These are phyloP conservation scores for Rostrohypoxylon terebratum DNA, from an alignment of 495 filamentous ascomycete genomes.

Conservation along the genomic window DNA sequence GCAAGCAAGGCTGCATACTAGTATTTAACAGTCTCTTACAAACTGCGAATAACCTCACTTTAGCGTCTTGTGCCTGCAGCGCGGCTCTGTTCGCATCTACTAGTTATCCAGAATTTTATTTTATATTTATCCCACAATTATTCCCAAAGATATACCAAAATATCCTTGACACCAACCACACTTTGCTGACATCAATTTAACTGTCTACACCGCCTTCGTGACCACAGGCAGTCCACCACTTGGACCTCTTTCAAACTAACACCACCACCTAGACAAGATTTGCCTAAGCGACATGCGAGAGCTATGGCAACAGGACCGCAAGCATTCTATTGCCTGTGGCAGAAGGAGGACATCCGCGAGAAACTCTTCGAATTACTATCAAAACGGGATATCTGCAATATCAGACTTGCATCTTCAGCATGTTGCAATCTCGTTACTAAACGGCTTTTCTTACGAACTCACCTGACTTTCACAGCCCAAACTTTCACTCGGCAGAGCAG, in stretches of 20 bases:
- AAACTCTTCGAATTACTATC: slow-evolving; percentile 63
- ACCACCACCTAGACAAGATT: slow-evolving; percentile 25
- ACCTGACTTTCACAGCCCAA: slow-evolving; percentile 74
- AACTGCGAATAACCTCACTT: slow-evolving; percentile 51
- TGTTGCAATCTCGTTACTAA: slow-evolving; percentile 65
- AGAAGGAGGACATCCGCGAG: slow-evolving; percentile 62
- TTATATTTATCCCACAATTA: slow-evolving; percentile 13
- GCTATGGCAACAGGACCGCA: slow-evolving; percentile 61
- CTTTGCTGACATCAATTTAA: slow-evolving; percentile 29
- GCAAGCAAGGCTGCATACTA: slow-evolving; percentile 36
- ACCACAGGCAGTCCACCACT: slow-evolving; percentile 22
- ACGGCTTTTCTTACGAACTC: slow-evolving; percentile 64
- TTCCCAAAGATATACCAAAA: background rate
- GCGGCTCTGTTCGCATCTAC: slow-evolving; percentile 17
- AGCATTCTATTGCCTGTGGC: slow-evolving; percentile 66
- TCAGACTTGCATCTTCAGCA: slow-evolving; percentile 62
- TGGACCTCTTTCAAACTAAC: slow-evolving; percentile 19
- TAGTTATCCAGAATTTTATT: slow-evolving; percentile 9
- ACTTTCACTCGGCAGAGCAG: slow-evolving; percentile 76
- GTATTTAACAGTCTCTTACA: slow-evolving; percentile 38
- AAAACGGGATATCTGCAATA: slow-evolving; percentile 61
- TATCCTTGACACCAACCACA: slow-evolving; percentile 25
- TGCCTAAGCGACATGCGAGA: slow-evolving; percentile 57
- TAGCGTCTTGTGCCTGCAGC: slow-evolving; percentile 39
- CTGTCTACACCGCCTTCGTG: slow-evolving; percentile 22